Conservation (phyloP, 73 alveolate species). For the Paraurostyla sp. region DNA sequence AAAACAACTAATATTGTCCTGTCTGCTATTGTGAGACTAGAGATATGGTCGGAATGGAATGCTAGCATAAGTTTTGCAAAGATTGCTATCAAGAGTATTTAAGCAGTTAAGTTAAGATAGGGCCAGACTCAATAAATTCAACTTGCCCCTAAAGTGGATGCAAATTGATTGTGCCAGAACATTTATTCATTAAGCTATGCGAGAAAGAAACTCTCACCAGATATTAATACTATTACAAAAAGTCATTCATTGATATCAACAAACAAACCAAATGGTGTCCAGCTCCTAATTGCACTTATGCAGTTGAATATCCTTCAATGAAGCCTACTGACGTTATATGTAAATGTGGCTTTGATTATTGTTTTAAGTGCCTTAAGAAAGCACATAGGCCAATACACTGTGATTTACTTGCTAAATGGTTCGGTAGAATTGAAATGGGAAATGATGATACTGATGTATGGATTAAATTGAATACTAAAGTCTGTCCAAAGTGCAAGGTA, state of each 20-base stretch:
- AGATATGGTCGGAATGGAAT: constrained; percentile 69
- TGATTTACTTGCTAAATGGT: constrained; percentile 85
- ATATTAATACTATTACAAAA: constrained; percentile 70
- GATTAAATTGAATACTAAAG: constrained; percentile 80
- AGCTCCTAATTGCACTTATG: constrained; percentile 84
- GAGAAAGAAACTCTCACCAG: background rate
- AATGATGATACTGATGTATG: constrained; percentile 62
- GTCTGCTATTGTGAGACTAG: constrained; percentile 71
- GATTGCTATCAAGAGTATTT: constrained; percentile 80
- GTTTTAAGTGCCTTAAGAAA: constrained; percentile 91
- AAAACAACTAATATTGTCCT: constrained; percentile 50
- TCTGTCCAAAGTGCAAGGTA: constrained; percentile 97
- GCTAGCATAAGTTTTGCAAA: constrained; percentile 84
- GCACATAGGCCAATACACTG: constrained; percentile 92
- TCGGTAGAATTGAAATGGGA: constrained; percentile 1
- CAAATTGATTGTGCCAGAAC: constrained; percentile 77
- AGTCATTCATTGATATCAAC: constrained; percentile 83
- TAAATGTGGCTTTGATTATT: constrained; percentile 71
- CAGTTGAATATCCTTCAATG: constrained; percentile 79
- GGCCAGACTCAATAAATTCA: constrained; percentile 74
- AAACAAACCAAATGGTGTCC: constrained; percentile 91
- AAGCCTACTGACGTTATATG: constrained; percentile 85
- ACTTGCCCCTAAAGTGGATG: constrained; percentile 83
- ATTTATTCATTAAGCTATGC: constrained; percentile 63
- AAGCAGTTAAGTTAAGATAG: constrained; percentile 63